Evolutionary conservation across 2,329 filamentous ascomycete species (phyloP).

Genomic region (Hypoxylon sp.): DNA sequence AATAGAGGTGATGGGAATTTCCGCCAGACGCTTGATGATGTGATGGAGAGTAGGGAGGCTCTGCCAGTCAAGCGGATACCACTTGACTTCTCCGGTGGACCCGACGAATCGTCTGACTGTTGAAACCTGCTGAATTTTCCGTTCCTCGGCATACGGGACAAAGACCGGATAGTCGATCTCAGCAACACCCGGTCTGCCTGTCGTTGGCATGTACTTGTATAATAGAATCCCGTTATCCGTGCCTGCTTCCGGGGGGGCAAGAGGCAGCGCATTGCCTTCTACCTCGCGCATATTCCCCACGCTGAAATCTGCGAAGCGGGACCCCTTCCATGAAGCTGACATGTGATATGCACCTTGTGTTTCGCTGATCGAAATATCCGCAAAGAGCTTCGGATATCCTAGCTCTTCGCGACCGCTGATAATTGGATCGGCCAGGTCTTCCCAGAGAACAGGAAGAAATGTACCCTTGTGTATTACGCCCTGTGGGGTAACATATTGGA

Average conservation of each 20-base stretch:
- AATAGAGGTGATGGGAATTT: constrained; percentile 9
- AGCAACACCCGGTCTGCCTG: constrained; percentile 16
- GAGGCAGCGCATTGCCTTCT: constrained; percentile 4
- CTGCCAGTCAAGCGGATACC: constrained; percentile 28
- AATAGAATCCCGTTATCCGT: constrained; percentile 23
- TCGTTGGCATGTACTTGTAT: constrained; percentile 23
- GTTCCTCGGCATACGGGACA: constrained; percentile 24
- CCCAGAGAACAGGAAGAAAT: constrained; percentile 33
- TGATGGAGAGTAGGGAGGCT: constrained; percentile 28
- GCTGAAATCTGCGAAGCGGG: constrained; percentile 20
- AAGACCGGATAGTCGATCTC: constrained; percentile 28
- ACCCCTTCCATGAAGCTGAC: constrained; percentile 23
- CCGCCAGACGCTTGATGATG: constrained; percentile 21
- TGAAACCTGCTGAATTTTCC: constrained; percentile 13
- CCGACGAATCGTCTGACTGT: constrained; percentile 15
- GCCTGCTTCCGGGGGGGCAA: constrained; percentile 25
- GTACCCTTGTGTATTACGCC: constrained; percentile 19
- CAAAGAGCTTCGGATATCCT: constrained; percentile 28
- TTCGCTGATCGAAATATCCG: constrained; percentile 25
- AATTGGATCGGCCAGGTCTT: constrained; percentile 29
- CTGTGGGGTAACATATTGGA: constrained; percentile 13
- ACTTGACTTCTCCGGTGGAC: constrained; percentile 13
- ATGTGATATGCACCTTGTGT: constrained; percentile 19
- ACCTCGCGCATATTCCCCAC: constrained; percentile 5
- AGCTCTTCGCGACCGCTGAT: constrained; percentile 31